phyloP scores from a whole-genome alignment of 2,329 filamentous ascomycete genomes.

The Clonostachys rosea region DNA sequence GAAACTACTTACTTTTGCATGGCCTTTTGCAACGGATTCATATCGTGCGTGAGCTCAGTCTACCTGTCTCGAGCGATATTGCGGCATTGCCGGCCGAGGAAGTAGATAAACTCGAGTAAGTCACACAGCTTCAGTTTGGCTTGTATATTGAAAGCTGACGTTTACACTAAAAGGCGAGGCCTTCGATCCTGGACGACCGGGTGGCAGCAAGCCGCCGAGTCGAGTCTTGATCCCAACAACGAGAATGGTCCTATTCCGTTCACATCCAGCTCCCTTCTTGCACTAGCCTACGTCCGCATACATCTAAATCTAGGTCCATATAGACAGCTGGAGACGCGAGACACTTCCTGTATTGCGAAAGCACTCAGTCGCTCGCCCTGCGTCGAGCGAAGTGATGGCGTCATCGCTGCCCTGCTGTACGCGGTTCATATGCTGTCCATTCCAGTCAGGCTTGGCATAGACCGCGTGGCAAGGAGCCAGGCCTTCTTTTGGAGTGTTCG shows the following conservation, averaged over 20 bases:
- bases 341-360: conserved; percentile 30
- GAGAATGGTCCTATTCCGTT: conserved; percentile 32
- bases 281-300: conserved; percentile 39
- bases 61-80: conserved; percentile 22
- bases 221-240: conserved; percentile 30
- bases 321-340: conserved; percentile 34
- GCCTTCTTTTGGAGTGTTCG: conserved; percentile 53
- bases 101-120: conserved; percentile 27
- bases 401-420: conserved; percentile 44
- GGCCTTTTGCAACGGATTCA: conserved; percentile 29
- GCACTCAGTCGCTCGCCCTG: conserved; percentile 26
- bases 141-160: not conserved
- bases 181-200: conserved; percentile 28
- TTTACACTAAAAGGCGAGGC: conserved; percentile 15
- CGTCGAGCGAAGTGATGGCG: conserved; percentile 40
- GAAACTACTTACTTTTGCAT: conserved; percentile 29
- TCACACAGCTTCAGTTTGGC: not conserved
- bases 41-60: conserved; percentile 26
- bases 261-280: conserved; percentile 38
- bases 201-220: conserved; percentile 31
- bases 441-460: conserved; percentile 48
- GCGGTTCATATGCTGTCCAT: conserved; percentile 50
- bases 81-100: conserved; percentile 24
- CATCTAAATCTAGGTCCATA: conserved; percentile 38
- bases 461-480: conserved; percentile 48